Conservation (phyloP, 768 basidiomycete genomes). For the Suillus variegatus region DNA sequence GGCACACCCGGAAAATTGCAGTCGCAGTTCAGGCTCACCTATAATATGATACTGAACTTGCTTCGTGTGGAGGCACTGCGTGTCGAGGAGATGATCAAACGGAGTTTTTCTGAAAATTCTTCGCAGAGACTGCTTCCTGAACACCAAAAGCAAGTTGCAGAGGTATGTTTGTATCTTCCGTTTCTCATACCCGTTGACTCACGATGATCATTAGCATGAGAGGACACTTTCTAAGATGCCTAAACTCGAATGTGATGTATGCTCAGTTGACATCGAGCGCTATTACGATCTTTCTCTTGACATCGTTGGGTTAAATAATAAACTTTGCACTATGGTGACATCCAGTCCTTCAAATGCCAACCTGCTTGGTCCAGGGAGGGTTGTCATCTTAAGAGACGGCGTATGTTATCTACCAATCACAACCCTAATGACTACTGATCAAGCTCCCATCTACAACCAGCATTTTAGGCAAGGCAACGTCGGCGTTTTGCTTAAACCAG, state of each 20-base stretch:
- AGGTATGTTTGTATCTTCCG: constrained; percentile 49
- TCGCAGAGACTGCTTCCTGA: constrained; percentile 91
- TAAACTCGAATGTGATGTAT: constrained; percentile 68
- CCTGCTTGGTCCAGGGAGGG: constrained; percentile 68
- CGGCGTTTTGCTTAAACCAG: constrained; percentile 71
- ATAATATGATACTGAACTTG: constrained; percentile 98
- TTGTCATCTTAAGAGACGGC: constrained; percentile 80
- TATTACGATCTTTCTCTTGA: constrained; percentile 75
- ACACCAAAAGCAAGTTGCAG: constrained; percentile 83
- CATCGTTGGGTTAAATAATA: constrained; percentile 62
- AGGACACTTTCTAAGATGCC: constrained; percentile 60
- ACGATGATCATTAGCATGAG: constrained; percentile 57
- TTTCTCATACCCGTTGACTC: neutral
- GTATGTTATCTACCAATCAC: constrained; percentile 45
- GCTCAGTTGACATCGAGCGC: constrained; percentile 67
- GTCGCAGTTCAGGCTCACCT: constrained; percentile 96
- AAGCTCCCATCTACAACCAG: constrained; percentile 37
- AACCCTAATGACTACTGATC: neutral
- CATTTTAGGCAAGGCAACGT: constrained; percentile 72
- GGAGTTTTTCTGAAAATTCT: constrained; percentile 97
- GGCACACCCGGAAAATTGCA: constrained; percentile 91
- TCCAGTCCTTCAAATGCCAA: constrained; percentile 66
- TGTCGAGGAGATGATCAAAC: constrained; percentile 99
- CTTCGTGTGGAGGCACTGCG: constrained; percentile 93
- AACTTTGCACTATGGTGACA: constrained; percentile 60